These are phyloP conservation scores for Leptodermis oblonga DNA, from an alignment of 257 asterid species.

Conservation along the genomic window DNA sequence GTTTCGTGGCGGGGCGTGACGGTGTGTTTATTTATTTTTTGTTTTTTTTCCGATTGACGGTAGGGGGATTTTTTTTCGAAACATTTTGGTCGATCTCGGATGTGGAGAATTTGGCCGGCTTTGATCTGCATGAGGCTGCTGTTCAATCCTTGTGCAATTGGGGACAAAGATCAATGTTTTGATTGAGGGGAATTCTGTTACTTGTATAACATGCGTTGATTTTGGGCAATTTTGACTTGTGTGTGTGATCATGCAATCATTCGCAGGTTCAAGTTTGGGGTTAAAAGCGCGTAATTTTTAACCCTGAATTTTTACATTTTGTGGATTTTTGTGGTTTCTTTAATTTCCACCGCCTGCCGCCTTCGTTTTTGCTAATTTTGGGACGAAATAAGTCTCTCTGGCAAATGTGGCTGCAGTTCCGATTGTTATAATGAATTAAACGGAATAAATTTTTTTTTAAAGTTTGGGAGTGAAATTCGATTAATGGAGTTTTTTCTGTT, in stretches of 20 bases:
- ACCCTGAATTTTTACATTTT: background rate
- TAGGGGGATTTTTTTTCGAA: background rate
- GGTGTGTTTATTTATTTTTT: background rate
- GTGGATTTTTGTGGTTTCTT: background rate
- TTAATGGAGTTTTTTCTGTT: background rate
- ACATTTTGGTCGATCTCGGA: slow-evolving; percentile 12
- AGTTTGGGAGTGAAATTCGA: background rate
- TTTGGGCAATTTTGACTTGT: background rate
- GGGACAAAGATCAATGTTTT: background rate
- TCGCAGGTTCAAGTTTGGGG: background rate
- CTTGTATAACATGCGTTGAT: background rate
- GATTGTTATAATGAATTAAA: background rate
- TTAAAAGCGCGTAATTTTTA: background rate
- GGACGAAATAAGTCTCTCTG: background rate
- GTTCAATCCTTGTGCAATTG: background rate
- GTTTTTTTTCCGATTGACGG: too few species aligned
- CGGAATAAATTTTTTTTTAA: too few species aligned
- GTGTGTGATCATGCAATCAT: background rate
- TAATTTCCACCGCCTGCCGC: too few species aligned
- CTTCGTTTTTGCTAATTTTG: background rate
- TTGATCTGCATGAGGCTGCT: slow-evolving; percentile 9
- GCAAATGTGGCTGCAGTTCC: background rate
- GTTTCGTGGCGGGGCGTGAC: too few species aligned
- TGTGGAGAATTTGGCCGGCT: background rate
- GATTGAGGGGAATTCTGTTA: background rate